Evolutionary conservation across 176 grass and related monocot species (phyloP), one percentile per base, ranked within the genome.

Genomic region (Ampelocalamus luodianensis): DNA sequence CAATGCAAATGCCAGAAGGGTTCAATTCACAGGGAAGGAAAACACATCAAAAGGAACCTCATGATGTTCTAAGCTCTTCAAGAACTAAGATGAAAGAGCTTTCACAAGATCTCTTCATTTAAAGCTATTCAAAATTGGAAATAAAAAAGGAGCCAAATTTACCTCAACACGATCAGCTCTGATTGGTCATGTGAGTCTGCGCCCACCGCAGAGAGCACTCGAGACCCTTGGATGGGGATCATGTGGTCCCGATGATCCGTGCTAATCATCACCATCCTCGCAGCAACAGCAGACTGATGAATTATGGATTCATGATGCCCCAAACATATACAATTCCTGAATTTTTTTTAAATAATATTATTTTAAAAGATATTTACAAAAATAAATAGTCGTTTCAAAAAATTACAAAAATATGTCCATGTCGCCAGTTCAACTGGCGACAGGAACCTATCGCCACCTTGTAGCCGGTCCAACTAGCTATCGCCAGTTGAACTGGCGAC

Each of bases 221-320:
- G 27, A 65, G 23, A 40, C 83, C 73, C 26, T 78, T 32, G 73
- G 74, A 85, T 70, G 50, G 36, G 26, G 65, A 85, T 85, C 74
- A n/a, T 36, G 74, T 78, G 83, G 83, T 61, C 74, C 74, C 65
- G 11, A 83, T 14, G 54, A 42, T 53, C 37, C 36, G 29, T 22
- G 16, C 62, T 59, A 39, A 68, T 77, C 34, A 77, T 75, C 60
- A 22, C 14, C 53, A 14, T 72, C 66, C 56, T 53, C 8, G 1
- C 0, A 39, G 8, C 22, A 20, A 76, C 14, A 22, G 29, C 34
- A 37, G 64, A 69, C 59, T 60, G n/a, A 24, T 49, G 20, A 39
- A 59, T 85, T 43, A 59, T 59, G 64, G 17, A 60, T 6, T 1
- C 59, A 51, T 68, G 16, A 59, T 46, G n/a, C 55, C 4, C 18